A percentile compares a stretch with the other conserved stretches of the same genome.
phyloP scores from a whole-genome alignment of 2,329 filamentous ascomycete species.

The Pezizomycotina sp. region DNA sequence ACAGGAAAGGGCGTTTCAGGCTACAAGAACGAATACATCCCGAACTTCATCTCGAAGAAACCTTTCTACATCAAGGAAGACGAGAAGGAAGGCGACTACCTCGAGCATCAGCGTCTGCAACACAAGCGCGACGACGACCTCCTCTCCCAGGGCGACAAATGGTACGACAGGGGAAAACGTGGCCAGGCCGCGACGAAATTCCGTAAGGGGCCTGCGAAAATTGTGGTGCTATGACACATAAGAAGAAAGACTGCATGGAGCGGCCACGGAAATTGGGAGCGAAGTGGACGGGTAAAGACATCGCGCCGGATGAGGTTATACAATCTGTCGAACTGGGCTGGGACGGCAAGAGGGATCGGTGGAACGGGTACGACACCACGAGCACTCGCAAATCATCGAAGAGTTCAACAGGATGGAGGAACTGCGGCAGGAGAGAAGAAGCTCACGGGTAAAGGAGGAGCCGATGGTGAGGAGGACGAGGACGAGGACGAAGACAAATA shows the following conservation, averaged over 20 bases:
- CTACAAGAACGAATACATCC: constrained; percentile 87
- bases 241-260: constrained; percentile 81
- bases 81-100: constrained; percentile 59
- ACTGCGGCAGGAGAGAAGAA: constrained; percentile 38
- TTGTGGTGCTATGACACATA: constrained; percentile 93
- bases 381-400: constrained; percentile 74
- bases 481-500: constrained; percentile 55
- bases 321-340: constrained; percentile 78
- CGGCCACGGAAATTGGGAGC: constrained; percentile 78
- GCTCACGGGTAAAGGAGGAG: constrained; percentile 34
- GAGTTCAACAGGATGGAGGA: constrained; percentile 78
- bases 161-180: constrained; percentile 84
- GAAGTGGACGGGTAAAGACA: constrained; percentile 81
- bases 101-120: constrained; percentile 84
- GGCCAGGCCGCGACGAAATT: constrained; percentile 89
- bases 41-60: constrained; percentile 91
- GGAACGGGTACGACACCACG: constrained; percentile 89
- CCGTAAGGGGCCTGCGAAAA: constrained; percentile 95
- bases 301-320: constrained; percentile 76
- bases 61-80: constrained; percentile 84
- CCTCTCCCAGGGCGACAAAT: constrained; percentile 48
- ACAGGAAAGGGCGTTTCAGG: constrained; percentile 16
- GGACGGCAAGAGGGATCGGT: constrained; percentile 94
- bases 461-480: constrained; percentile 37
- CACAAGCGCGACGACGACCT: constrained; percentile 45